phyloP scores from a whole-genome alignment of 73 alveolate species.

The Uronychia binucleata region DNA sequence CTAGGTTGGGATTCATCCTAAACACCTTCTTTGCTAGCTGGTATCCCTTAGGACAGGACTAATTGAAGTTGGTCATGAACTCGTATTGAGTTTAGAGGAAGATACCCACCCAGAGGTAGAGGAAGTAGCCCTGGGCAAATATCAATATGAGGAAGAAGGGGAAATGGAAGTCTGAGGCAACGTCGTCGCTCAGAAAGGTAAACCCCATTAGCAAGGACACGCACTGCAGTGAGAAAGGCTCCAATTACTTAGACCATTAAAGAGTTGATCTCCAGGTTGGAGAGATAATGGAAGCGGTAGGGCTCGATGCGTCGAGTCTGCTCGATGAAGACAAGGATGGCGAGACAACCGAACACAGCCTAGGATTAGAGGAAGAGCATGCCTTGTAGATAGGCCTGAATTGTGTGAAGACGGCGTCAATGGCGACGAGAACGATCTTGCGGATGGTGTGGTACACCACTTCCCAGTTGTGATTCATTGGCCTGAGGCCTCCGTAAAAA shows the following conservation, averaged over 20 bases:
- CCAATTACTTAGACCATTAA: neutral
- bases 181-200: neutral
- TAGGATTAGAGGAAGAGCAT: neutral
- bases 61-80: no score
- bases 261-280: neutral
- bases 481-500: neutral
- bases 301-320: neutral
- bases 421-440: neutral
- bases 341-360: neutral
- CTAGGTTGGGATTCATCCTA: no score
- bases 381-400: neutral
- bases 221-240: no score
- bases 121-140: no score
- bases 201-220: neutral
- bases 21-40: no score
- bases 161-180: neutral
- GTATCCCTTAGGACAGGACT: no score
- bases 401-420: neutral
- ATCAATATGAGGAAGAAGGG: no score
- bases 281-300: neutral
- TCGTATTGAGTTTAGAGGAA: no score
- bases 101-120: no score
- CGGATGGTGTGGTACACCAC: neutral
- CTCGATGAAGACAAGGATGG: neutral
- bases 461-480: neutral